Base-by-base conservation (phyloP, 371 early-diverging fungal species). In the Mortierella sp. region DNA sequence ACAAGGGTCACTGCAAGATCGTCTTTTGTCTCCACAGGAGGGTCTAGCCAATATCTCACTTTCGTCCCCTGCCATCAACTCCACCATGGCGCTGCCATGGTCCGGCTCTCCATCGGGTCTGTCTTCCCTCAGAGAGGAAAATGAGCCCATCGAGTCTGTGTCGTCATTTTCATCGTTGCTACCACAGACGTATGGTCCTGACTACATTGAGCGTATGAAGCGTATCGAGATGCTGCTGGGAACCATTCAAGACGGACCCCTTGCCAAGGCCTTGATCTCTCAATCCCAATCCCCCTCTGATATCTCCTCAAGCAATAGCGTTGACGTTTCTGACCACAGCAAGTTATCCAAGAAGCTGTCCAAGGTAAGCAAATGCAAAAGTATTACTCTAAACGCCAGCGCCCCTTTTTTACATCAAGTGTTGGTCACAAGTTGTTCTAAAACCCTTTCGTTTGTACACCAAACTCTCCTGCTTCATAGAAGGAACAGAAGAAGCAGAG, bases 171-270 rank as follows among this genome's bases (percentile, higher is more conserved):
- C 31, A 2, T 34, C 78, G 3, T 38, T 48, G 16, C 10, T 55
- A 26, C 44, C 78, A 0, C 24, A 48, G 28, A 24, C 48, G 26
- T 42, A 74, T 1, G n/a, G 73, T 3, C 42, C 54, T 24, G 82
- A 82, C 50, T 78, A 86, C 63, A 47, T 79, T 24, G 80, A 82
- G 58, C 80, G 82, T 0, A 86, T 86, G 87, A 82, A 82, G 71
- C 77, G 80, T 11, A 82, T 86, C 28, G 82, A 86, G 72, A 26
- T 80, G 44, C 57, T 86, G 3, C 45, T 86, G 44, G 55, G 82
- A 19, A 72, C 80, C 1, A 70, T 82, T 19, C 74, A 76, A 45
- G 77, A 82, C 42, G 38, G 38, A 44, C 80, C 80, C 16, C 47
- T 80, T 14, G 75, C 86, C 38, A 74, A 71, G 48, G 75, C 72